Evolutionary conservation across 768 basidiomycete species (phyloP).

Genomic region (Mycena olivaceomarginata): DNA sequence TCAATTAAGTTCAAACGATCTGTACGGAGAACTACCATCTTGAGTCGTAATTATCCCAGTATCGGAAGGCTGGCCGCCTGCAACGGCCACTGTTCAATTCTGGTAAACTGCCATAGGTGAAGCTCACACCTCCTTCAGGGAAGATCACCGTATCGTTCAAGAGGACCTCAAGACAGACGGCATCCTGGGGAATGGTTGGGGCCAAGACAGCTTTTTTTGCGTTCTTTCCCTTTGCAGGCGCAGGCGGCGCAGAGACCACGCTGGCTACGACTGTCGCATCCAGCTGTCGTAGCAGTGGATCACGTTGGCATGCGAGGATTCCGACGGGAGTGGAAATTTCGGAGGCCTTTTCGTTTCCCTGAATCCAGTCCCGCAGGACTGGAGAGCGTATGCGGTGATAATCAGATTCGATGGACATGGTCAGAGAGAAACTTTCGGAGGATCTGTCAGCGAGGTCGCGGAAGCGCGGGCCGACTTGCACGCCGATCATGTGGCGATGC

Average conservation of each 20-base stretch:
- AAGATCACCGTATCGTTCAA: constrained; percentile 88
- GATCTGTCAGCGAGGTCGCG: too few species aligned
- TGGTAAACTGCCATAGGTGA: neutral
- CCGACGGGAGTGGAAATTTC: constrained; percentile 77
- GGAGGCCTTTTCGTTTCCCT: constrained; percentile 34
- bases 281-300: constrained; percentile 79
- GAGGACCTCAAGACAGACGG: constrained; percentile 75
- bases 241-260: constrained; percentile 65
- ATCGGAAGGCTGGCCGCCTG: constrained; percentile 87
- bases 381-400: constrained; percentile 82
- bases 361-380: constrained; percentile 59
- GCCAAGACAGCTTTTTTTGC: constrained; percentile 73
- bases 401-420: constrained; percentile 21
- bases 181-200: constrained; percentile 63
- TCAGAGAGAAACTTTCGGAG: neutral
- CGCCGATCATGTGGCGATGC: too few species aligned
- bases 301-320: constrained; percentile 87
- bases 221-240: constrained; percentile 67
- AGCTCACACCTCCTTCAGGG: constrained; percentile 75
- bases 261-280: constrained; percentile 74
- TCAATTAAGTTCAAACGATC: neutral
- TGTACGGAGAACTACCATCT: constrained; percentile 56
- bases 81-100: neutral
- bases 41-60: constrained; percentile 72
- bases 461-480: too few species aligned